These are phyloP conservation scores for Pouteria glomerata DNA, from an alignment of 148 eudicot genomes.

Conservation along the genomic window DNA sequence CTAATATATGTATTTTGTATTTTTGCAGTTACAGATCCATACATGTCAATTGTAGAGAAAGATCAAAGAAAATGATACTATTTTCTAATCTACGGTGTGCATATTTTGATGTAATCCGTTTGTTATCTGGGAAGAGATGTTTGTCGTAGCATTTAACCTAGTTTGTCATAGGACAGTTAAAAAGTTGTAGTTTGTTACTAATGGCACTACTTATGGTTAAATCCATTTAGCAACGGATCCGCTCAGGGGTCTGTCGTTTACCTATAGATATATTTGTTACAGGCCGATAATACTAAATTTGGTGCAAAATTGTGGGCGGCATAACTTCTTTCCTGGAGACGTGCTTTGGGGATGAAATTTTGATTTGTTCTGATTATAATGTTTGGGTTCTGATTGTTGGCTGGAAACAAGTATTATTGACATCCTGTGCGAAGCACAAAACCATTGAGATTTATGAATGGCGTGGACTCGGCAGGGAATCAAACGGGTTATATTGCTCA, in stretches of 20 bases:
- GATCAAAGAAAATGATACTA: constrained; percentile 2
- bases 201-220: not conserved
- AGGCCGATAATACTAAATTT: not conserved
- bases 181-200: not conserved
- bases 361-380: not conserved
- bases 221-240: not conserved
- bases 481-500: too few relatives aligned
- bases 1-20: too few relatives aligned
- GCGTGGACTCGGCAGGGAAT: too few relatives aligned
- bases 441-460: too few relatives aligned
- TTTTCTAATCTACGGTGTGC: not conserved
- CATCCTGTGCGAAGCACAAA: too few relatives aligned
- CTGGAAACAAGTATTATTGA: too few relatives aligned
- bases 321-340: not conserved
- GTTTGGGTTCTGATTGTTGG: not conserved
- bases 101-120: not conserved
- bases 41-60: constrained; percentile 1
- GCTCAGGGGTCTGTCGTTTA: not conserved
- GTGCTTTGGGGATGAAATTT: not conserved
- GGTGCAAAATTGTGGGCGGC: not conserved
- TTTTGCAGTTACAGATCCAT: not conserved
- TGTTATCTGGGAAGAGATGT: not conserved
- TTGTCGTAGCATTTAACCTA: not conserved
- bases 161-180: not conserved
- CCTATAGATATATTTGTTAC: not conserved